phyloP scores from a whole-genome alignment of 352 stramenopile genomes.

The Pythium aphanidermatum region DNA sequence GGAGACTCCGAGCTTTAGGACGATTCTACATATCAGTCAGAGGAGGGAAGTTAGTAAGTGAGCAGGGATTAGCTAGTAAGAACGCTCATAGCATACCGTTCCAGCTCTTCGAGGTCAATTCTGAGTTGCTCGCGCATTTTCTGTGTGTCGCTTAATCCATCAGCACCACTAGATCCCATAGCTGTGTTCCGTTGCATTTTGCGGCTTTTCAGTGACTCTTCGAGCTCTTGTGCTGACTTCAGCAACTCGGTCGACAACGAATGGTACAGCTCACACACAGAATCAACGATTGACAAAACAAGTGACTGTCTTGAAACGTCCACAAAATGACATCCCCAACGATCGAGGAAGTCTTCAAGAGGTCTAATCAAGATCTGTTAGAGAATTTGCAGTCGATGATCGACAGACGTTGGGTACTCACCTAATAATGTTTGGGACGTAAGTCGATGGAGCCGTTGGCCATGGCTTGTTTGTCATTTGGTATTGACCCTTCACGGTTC shows the following conservation, averaged over 20 bases:
- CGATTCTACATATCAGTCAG: conserved; percentile 37
- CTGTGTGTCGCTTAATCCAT: conserved; percentile 66
- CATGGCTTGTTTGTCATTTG: conserved; percentile 87
- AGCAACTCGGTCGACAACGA: conserved; percentile 67
- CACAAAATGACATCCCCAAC: conserved; percentile 61
- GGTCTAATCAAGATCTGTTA: conserved; percentile 38
- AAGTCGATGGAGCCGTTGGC: conserved; percentile 60
- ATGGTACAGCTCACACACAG: conserved; percentile 54
- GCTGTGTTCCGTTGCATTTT: conserved; percentile 64
- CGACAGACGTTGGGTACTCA: conserved; percentile 13
- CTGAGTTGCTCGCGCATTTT: conserved; percentile 82
- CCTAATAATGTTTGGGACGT: conserved; percentile 72
- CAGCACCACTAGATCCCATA: conserved; percentile 15
- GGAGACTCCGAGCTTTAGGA: conserved; percentile 38
- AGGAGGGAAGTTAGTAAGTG: background rate
- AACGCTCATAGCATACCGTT: conserved; percentile 32
- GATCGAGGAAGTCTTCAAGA: conserved; percentile 61
- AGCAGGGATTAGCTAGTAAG: background rate
- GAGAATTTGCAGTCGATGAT: background rate
- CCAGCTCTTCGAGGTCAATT: conserved; percentile 69
- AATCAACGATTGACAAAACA: conserved; percentile 44
- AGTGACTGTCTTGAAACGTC: conserved; percentile 32
- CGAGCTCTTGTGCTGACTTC: conserved; percentile 69
- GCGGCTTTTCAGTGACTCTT: conserved; percentile 84
- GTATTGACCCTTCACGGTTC: conserved; percentile 85